Conservation (phyloP, 331 rosid genomes). For the Quercus tomentella region DNA sequence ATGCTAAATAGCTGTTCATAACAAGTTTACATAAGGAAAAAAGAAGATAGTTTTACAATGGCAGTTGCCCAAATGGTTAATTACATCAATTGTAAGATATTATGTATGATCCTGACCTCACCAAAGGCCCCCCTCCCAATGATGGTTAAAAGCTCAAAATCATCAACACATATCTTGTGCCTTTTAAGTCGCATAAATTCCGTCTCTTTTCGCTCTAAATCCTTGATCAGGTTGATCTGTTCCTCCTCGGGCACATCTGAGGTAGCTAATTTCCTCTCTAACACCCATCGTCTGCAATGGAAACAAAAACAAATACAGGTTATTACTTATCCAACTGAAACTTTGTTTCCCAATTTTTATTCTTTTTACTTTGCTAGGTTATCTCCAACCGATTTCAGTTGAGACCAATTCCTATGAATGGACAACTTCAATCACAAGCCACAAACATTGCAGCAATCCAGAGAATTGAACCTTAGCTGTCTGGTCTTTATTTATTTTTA, state of each 20-base stretch:
- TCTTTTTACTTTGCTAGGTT: neutral
- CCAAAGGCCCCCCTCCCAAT: slow-evolving; percentile 99
- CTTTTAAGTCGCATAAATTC: slow-evolving; percentile 96
- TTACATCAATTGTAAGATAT: slow-evolving; percentile 6
- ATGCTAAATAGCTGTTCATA: neutral
- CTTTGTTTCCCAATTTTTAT: neutral
- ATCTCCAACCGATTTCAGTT: neutral
- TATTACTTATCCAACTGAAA: neutral
- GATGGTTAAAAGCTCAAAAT: slow-evolving; percentile 93
- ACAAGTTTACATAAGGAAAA: slow-evolving; percentile 1
- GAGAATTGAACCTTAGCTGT: neutral
- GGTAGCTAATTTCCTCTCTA: slow-evolving; percentile 86
- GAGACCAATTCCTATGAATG: neutral
- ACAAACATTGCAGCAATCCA: neutral
- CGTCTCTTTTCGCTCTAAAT: slow-evolving; percentile 94
- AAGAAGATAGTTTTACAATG: neutral
- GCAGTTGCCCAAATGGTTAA: slow-evolving; percentile 8
- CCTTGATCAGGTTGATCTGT: slow-evolving; percentile 82
- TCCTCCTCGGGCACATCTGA: slow-evolving; percentile 95
- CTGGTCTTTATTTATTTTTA: neutral
- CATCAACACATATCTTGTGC: slow-evolving; percentile 92
- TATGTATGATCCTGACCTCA: slow-evolving; percentile 64
- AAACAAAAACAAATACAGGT: slow-evolving; percentile 7
- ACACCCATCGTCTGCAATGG: slow-evolving; percentile 77
- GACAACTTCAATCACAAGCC: neutral